These are phyloP conservation scores for Umbelopsis sp. DNA, from an alignment of 371 early-diverging fungal species.

Conservation along the genomic window DNA sequence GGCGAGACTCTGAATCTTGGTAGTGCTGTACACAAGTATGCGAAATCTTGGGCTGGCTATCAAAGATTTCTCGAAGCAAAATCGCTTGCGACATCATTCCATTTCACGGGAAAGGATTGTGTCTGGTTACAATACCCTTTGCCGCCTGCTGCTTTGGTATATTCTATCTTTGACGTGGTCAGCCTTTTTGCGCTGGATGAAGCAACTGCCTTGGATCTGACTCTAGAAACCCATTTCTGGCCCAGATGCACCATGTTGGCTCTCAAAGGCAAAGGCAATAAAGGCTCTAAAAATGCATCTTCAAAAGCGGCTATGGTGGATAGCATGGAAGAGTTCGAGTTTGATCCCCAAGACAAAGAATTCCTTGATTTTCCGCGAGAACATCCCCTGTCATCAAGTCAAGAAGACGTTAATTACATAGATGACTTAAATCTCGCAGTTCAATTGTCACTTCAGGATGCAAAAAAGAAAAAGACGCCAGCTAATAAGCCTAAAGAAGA, in stretches of 20 bases:
- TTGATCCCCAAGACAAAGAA: neutral
- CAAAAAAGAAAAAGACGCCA: neutral
- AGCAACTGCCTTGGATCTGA: constrained; percentile 14
- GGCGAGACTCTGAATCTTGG: constrained; percentile 33
- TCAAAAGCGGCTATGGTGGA: neutral
- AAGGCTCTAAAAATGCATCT: constrained; percentile 25
- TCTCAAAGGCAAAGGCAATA: constrained; percentile 18
- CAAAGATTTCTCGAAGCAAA: constrained; percentile 41
- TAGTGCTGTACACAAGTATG: constrained; percentile 34
- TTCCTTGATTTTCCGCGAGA: constrained; percentile 13
- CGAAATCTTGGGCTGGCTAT: constrained; percentile 34
- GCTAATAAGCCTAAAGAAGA: neutral
- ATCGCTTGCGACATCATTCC: constrained; percentile 30
- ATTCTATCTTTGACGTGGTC: constrained; percentile 50
- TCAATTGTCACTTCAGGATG: neutral
- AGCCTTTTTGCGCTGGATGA: constrained; percentile 38
- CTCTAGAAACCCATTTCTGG: constrained; percentile 28
- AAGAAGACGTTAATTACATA: neutral
- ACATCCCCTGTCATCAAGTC: neutral
- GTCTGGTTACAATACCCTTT: constrained; percentile 43
- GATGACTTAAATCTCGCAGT: neutral
- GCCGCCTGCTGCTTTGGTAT: constrained; percentile 43
- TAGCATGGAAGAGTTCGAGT: neutral
- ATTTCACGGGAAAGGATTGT: constrained; percentile 35
- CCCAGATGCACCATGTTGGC: constrained; percentile 26